Percentiles rank a stretch among this genome's conserved stretches.
Conservation (phyloP, 306 rosid species). For the Purshia tridentata region DNA sequence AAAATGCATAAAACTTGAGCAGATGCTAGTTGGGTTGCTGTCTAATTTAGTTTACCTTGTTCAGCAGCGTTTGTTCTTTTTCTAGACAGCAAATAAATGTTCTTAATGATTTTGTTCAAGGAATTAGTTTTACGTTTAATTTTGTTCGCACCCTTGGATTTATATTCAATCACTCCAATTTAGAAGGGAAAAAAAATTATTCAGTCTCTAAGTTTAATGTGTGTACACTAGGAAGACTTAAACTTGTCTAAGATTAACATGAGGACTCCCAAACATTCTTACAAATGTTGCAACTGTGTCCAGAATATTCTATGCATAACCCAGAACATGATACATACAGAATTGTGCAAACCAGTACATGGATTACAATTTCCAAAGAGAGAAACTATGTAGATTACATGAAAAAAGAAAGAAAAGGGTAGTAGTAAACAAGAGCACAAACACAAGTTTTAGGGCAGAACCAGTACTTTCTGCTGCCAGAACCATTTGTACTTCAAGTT, state of each 20-base stretch:
- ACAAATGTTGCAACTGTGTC: neutral
- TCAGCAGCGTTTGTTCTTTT: neutral
- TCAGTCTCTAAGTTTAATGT: too few species aligned
- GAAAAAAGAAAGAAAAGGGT: neutral
- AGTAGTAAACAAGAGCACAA: neutral
- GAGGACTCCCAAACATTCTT: too few species aligned
- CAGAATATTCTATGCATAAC: neutral
- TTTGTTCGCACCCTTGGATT: neutral
- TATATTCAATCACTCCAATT: neutral
- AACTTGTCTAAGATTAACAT: too few species aligned
- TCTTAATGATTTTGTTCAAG: neutral
- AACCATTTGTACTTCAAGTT: constrained; percentile 4
- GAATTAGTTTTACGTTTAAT: neutral
- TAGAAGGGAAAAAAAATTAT: too few species aligned
- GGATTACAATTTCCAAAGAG: neutral
- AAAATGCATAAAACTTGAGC: neutral
- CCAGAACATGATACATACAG: neutral
- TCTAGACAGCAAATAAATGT: neutral
- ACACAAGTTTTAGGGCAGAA: neutral
- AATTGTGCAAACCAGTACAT: neutral
- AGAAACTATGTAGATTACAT: neutral
- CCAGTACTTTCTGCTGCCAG: neutral
- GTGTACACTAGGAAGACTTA: too few species aligned
- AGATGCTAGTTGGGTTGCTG: neutral
- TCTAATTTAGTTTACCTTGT: neutral